Base-by-base conservation (phyloP, 371 early-diverging fungal genomes). In the Rhizomucor miehei region DNA sequence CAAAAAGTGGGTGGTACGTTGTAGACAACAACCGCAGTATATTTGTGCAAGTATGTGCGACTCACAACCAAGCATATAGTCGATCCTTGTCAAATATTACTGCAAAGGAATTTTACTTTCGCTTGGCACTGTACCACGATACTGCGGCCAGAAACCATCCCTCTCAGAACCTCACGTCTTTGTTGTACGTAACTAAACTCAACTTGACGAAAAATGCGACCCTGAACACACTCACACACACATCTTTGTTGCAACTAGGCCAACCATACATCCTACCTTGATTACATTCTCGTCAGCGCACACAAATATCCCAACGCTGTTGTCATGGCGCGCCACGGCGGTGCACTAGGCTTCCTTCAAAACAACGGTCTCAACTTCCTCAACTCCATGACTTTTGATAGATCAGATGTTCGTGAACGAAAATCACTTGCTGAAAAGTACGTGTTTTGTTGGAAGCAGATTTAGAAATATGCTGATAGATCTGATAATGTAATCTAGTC, bases 211-310 rank as follows among this genome's bases (percentile, higher is more conserved):
- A 19, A 51, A 10, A 20, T 9, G 19, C 46, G 12, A 35, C 44
- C 25, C 43, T 54, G 29, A 29, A 29, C 29, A 3, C 29, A 29
- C 8, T n/a, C n/a, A n/a, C 29, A 8, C 23, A 19, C 10, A 51
- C 23, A 8, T 37, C 41, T 6, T 37, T 29, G 8, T 59, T 20
- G 8, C 29, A 8, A 29, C 29, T 39, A 73, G 74, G 70, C 71
- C 16, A 93, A 93, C 63, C 93, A 93, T 63, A 93, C 92, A 1
- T 86, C 87, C 19, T 87, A 90, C 76, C 66, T 93, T 21, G 93
- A 93, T 61, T 92, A 87, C 63, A 69, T 93, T 48, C 67, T 92
- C 14, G 63, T 92, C 34, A 79, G 84, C 62, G 84, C 87, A 23
- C 64, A 91, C 57, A 79, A 76, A 51, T 89, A 86, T 61, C 86